Evolutionary conservation across 768 basidiomycete species (phyloP).

Genomic region (Boletus vermiculosoides): DNA sequence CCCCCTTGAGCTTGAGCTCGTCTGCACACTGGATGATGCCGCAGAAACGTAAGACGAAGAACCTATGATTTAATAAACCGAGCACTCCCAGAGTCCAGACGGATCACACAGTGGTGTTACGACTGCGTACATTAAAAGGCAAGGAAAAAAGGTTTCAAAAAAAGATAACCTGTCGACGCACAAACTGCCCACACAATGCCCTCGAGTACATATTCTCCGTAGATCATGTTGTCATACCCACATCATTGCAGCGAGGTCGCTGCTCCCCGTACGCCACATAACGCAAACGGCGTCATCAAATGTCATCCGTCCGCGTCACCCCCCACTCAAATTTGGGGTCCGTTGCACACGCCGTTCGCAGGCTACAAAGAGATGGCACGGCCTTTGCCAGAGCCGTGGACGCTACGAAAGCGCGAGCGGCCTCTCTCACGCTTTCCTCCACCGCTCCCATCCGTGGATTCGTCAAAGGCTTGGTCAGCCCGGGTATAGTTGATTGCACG

Average conservation of each 20-base stretch:
- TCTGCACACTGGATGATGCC: constrained; percentile 8
- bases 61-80: constrained; percentile 18
- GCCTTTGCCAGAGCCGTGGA: constrained; percentile 63
- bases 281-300: constrained; percentile 32
- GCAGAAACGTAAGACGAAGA: constrained; percentile 19
- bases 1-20: not conserved
- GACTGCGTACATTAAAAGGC: constrained; percentile 16
- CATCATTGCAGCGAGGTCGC: constrained; percentile 33
- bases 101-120: constrained; percentile 8
- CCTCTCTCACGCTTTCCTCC: constrained; percentile 56
- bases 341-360: constrained; percentile 27
- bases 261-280: constrained; percentile 30
- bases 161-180: constrained; percentile 3
- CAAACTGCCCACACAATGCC: constrained; percentile 2
- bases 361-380: constrained; percentile 82
- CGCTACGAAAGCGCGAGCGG: constrained; percentile 60
- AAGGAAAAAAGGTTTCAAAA: not conserved
- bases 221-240: constrained; percentile 32
- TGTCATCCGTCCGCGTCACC: constrained; percentile 17
- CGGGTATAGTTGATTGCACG: constrained; percentile 73
- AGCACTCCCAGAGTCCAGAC: constrained; percentile 18
- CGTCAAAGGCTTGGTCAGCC: constrained; percentile 71
- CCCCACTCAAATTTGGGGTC: constrained; percentile 23
- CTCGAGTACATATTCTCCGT: constrained; percentile 25
- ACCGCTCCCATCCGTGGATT: constrained; percentile 49